Evolutionary conservation across 352 stramenopile genomes (phyloP).

Genomic region (Albugo candida): DNA sequence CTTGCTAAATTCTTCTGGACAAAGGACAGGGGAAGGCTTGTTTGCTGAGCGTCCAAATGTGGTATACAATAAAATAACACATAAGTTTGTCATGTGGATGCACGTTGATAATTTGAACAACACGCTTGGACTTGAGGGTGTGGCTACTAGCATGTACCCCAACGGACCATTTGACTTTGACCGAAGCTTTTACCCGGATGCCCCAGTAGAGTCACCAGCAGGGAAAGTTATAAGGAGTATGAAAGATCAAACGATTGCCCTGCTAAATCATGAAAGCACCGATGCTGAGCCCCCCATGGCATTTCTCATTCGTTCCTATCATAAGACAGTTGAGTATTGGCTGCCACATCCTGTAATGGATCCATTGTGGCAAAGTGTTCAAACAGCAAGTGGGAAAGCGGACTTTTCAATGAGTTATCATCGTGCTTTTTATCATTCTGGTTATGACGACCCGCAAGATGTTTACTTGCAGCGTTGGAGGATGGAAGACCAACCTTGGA

Average conservation of each 20-base stretch:
- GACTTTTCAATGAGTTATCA: conserved; percentile 94
- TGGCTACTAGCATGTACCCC: conserved; percentile 76
- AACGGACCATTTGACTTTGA: conserved; percentile 86
- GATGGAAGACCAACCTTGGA: conserved; percentile 85
- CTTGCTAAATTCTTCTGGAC: conserved; percentile 78
- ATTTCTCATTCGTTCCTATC: conserved; percentile 89
- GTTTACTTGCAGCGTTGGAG: conserved; percentile 93
- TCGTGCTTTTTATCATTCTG: conserved; percentile 82
- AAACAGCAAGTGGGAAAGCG: conserved; percentile 30
- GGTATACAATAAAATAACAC: conserved; percentile 71
- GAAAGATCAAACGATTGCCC: conserved; percentile 81
- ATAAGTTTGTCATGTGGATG: conserved; percentile 94
- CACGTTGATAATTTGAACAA: conserved; percentile 79
- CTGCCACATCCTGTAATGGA: conserved; percentile 91
- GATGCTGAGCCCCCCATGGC: conserved; percentile 21
- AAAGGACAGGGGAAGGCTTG: conserved; percentile 13
- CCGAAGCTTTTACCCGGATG: conserved; percentile 86
- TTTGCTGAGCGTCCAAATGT: conserved; percentile 80
- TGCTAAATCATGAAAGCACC: conserved; percentile 8
- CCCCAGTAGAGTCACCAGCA: conserved; percentile 44
- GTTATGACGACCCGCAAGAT: conserved; percentile 93
- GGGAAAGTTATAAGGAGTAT: conserved; percentile 84
- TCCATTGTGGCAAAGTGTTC: conserved; percentile 91
- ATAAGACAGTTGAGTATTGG: conserved; percentile 89
- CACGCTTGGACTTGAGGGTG: conserved; percentile 75